Base-by-base conservation (phyloP, 2,329 filamentous ascomycete species). In the Botrytis fabae region DNA sequence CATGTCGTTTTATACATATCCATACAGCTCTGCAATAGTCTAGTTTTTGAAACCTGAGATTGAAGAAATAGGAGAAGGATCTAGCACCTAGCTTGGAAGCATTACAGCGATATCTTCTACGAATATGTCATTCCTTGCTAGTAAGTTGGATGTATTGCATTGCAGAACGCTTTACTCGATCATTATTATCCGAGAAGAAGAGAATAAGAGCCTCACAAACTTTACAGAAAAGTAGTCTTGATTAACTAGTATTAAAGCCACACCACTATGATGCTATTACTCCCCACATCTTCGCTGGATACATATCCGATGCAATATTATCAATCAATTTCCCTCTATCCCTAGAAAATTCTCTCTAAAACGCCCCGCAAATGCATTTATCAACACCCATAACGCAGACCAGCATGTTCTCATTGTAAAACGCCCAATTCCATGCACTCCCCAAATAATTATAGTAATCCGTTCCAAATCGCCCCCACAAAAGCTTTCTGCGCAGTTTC, bases 401-500 rank as follows among this genome's bases (percentile, higher is more conserved):
- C 5, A 54, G 51, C 7, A 10, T n/a, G 18, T 22, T 25, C 22
- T 8, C 38, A 51, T 18, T 54, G 2, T 38, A 20, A 20, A 38
- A n/a, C 2, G 8, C 46, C 35, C 46, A 10, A 40, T n/a, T 32
- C 25, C 10, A 40, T 28, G 16, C 35, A 42, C 9, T n/a, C 35
- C 25, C 35, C n/a, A 2, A 57, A 32, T 22, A 40, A 32, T 42
- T 22, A 68, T 16, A 42, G 18, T 18, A 68, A 68, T 22, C 61
- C 70, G 35, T 71, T 71, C 62, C 48, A 66, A n/a, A 71, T 71
- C 16, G 70, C 70, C 9, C 51, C 61, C 16, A 66, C 61, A n/a
- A 71, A 71, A 4, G 70, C 60, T 32, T 71, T 71, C 40, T 71
- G 60, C 42, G 60, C 70, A 66, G 40, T 54, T n/a, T 66, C 70